Conservation (phyloP, 2,329 filamentous ascomycete genomes). For the Hypomyces perniciosus region DNA sequence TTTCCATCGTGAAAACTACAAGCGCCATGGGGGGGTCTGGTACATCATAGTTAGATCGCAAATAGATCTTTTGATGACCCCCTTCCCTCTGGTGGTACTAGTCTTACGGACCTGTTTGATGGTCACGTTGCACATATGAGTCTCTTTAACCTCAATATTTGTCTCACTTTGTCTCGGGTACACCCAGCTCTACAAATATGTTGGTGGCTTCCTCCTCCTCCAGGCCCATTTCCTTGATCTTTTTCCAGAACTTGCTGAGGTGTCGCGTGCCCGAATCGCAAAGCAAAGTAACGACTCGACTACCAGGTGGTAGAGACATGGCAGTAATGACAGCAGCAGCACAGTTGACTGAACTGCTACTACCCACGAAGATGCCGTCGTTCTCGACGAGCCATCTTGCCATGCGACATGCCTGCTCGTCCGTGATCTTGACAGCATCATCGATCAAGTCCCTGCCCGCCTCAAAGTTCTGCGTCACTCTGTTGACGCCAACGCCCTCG, state of each 20-base stretch:
- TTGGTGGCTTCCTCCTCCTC: slow-evolving; percentile 49
- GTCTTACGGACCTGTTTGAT: no score
- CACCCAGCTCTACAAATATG: slow-evolving; percentile 45
- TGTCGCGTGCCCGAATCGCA: slow-evolving; percentile 81
- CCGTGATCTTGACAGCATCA: slow-evolving; percentile 82
- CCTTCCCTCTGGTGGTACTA: neutral
- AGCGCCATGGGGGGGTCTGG: neutral
- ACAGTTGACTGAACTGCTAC: slow-evolving; percentile 95
- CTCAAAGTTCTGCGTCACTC: slow-evolving; percentile 90
- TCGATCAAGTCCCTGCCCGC: slow-evolving; percentile 79
- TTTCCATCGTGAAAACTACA: neutral
- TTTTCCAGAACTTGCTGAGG: slow-evolving; percentile 79
- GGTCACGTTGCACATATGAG: neutral
- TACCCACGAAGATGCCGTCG: slow-evolving; percentile 90
- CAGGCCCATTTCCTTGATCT: slow-evolving; percentile 61
- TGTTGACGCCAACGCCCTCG: slow-evolving; percentile 92
- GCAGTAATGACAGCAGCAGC: slow-evolving; percentile 69
- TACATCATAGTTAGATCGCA: slow-evolving; percentile 7
- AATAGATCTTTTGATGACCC: slow-evolving; percentile 7
- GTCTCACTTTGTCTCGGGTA: slow-evolving; percentile 24
- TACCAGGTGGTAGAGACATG: slow-evolving; percentile 53
- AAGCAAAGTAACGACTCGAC: slow-evolving; percentile 72
- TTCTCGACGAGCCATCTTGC: slow-evolving; percentile 94
- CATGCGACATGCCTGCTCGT: slow-evolving; percentile 86
- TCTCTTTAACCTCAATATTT: neutral